Conservation (phyloP, 2,329 filamentous ascomycete genomes). For the Epicoccum nigrum region DNA sequence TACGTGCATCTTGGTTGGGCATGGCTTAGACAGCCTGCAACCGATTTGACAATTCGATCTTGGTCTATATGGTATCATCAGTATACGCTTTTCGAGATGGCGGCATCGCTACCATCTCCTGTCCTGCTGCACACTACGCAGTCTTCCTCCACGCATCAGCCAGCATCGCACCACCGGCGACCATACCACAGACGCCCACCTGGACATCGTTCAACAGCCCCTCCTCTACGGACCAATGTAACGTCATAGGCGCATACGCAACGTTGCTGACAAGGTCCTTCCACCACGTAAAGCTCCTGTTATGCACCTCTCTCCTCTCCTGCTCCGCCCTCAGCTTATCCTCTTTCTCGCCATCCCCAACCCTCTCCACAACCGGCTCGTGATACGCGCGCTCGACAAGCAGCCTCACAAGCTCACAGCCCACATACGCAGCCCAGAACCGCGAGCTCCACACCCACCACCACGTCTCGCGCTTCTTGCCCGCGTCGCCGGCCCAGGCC, state of each 20-base stretch:
- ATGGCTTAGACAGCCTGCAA: too few relatives aligned
- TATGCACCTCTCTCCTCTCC: conserved; percentile 32
- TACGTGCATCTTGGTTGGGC: too few relatives aligned
- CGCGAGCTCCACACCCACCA: conserved; percentile 76
- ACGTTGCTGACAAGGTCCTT: conserved; percentile 71
- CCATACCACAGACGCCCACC: conserved; percentile 64
- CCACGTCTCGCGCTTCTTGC: conserved; percentile 58
- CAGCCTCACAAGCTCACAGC: conserved; percentile 74
- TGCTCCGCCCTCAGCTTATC: conserved; percentile 51
- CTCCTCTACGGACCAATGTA: conserved; percentile 77
- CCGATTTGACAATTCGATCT: too few relatives aligned
- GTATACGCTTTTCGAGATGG: too few relatives aligned
- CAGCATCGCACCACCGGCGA: conserved; percentile 54
- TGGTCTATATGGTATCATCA: too few relatives aligned
- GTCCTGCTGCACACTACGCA: conserved; percentile 18
- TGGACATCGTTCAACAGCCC: conserved; percentile 62
- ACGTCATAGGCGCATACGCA: conserved; percentile 79
- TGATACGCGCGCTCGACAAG: conserved; percentile 46
- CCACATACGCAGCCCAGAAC: conserved; percentile 81
- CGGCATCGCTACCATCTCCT: too few relatives aligned
- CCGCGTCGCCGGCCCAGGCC: conserved; percentile 57
- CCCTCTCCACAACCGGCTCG: conserved; percentile 24
- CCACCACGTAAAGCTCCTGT: conserved; percentile 60
- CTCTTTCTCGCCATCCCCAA: conserved; percentile 54
- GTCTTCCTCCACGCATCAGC: conserved; percentile 55